phyloP scores from a whole-genome alignment of 345 rosid species.

The Eucalyptus cloeziana region DNA sequence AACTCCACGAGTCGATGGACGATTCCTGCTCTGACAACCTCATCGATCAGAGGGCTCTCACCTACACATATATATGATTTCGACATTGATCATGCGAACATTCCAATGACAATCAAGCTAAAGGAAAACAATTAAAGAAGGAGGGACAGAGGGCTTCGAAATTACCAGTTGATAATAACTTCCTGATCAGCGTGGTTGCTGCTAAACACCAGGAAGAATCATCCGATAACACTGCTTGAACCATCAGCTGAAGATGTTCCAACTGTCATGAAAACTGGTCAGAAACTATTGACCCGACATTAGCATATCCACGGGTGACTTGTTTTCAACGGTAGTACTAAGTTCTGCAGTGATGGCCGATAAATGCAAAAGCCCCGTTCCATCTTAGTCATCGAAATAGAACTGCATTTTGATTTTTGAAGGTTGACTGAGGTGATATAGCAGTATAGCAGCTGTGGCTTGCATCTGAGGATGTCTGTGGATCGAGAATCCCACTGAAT shows the following conservation, averaged over 20 bases:
- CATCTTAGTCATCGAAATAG: neutral
- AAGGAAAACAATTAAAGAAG: neutral
- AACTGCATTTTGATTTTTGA: neutral
- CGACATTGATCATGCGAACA: neutral
- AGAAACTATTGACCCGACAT: neutral
- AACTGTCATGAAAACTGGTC: slow-evolving; percentile 25
- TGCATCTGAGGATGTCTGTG: neutral
- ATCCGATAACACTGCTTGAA: slow-evolving; percentile 22
- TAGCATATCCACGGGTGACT: neutral
- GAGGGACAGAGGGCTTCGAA: neutral
- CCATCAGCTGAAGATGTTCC: slow-evolving; percentile 55
- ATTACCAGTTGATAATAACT: slow-evolving; percentile 58
- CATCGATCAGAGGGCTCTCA: slow-evolving; percentile 68
- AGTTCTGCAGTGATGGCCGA: neutral
- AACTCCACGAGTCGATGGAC: slow-evolving; percentile 67
- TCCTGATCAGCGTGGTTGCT: slow-evolving; percentile 64
- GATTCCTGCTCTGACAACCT: slow-evolving; percentile 60
- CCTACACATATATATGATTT: slow-evolving; percentile 5
- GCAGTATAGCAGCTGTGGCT: neutral
- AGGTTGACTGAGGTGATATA: neutral
- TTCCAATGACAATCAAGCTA: neutral
- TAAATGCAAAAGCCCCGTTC: neutral
- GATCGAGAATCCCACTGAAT: neutral
- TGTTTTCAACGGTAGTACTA: neutral
- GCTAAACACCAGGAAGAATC: slow-evolving; percentile 35